These are phyloP conservation scores for Tolypocladium endophyticum DNA, from an alignment of 2,329 filamentous ascomycete genomes.

Conservation along the genomic window DNA sequence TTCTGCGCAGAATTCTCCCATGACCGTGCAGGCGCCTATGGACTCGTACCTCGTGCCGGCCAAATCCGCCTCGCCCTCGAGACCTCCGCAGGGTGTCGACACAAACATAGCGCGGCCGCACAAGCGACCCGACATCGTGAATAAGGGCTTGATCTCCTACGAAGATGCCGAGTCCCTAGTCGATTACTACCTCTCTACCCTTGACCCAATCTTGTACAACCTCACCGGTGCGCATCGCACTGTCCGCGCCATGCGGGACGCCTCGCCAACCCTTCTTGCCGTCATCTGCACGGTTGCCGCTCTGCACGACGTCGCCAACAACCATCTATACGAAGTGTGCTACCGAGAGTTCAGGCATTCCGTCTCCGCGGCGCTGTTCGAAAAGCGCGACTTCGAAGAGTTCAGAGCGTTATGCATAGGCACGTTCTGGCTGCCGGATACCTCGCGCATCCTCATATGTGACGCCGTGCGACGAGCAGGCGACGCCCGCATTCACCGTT, in stretches of 20 bases:
- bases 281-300: neutral
- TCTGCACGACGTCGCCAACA: neutral
- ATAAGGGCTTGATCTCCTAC: neutral
- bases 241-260: neutral
- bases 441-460: constrained; percentile 27
- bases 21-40: neutral
- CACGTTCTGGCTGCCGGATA: constrained; percentile 16
- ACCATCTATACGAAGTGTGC: neutral
- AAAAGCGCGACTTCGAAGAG: constrained; percentile 21
- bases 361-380: constrained; percentile 3
- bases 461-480: constrained; percentile 25
- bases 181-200: neutral
- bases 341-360: neutral
- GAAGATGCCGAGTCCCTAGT: neutral
- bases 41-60: neutral
- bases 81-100: neutral
- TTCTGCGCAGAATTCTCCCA: neutral
- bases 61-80: neutral
- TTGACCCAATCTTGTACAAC: neutral
- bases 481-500: constrained; percentile 24
- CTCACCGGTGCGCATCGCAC: neutral
- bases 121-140: neutral
- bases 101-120: neutral
- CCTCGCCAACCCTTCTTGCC: neutral
- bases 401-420: constrained; percentile 26